Evolutionary conservation across 768 basidiomycete species (phyloP), one percentile per base, ranked within the genome.

Genomic region (Kwoniella sp.): DNA sequence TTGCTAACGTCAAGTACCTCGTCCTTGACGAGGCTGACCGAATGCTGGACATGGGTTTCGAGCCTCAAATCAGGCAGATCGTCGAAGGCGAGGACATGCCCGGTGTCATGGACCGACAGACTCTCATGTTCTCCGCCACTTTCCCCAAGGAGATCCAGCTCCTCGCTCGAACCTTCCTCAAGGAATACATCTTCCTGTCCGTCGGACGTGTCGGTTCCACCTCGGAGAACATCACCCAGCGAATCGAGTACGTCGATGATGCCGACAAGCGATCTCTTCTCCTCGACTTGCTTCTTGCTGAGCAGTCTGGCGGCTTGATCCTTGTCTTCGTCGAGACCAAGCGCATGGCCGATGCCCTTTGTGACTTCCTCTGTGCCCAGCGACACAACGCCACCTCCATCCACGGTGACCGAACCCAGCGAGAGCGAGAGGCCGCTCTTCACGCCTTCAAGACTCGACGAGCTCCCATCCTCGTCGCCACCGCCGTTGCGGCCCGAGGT

Each of bases 31-130:
- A 99, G 78, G 95, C 95, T 56, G 95, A 99, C 80, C 88, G 95
- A 69, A 99, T 99, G 95, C 82, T 99, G 70, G 95, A 99, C 79
- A 99, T 99, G 95, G 95, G 95, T 85, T 99, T 99, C 80, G 95
- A 99, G 77, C 95, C 95, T 50, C 95, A 98, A 78, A 99, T 99
- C 70, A 83, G 95, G 59, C 83, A 90, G 27, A 99, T 99, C 71
- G 95, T 99, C 17, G 89, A 99, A 76, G 88, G 88, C 63, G 90
- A 91, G 69, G 95, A 99, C 74, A 99, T 99, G 95, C 90, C 95
- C n/a, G 86, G 84, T 39, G 83, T 86, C 12, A 77, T 81, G 23
- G 84, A 90, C 11, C 87, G 95, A 57, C 95, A 98, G 73, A 99
- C 95, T 1, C 87, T 99, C 77, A 99, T 99, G 95, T 99, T 99